Base-by-base conservation (phyloP, 2,329 filamentous ascomycete species). In the Fusarium sp. region DNA sequence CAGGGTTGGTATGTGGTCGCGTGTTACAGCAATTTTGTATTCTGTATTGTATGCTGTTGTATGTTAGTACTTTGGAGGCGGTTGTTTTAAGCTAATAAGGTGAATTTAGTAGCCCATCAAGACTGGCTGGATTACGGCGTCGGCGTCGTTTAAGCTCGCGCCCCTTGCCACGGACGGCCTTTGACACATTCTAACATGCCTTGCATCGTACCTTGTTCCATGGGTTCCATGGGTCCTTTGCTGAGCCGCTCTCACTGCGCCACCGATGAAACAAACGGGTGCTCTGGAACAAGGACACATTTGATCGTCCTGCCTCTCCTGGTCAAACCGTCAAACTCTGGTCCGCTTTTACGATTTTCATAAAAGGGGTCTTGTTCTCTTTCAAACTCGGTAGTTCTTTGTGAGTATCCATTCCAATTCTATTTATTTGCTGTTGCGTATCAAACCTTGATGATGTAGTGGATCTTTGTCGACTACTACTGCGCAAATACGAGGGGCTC, bases 1-100 rank as follows among this genome's bases (percentile, higher is more conserved):
- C 49, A 70, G 60, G 69, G 65, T 59, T 72, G 69, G 69, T 61
- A 72, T 70, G 49, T 72, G 69, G 65, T 72, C 69, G 69, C 69
- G 69, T 71, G 69, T 72, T 72, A 53, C 69, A 48, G 23, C 23
- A 23, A 23, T 23, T 23, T 23, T 23, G 23, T 23, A 23, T 23
- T 23, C 23, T 23, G 23, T 23, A 23, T 23, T 23, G 23, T 23
- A 23, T 23, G 23, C 23, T 6, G 23, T 23, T 23, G 23, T 6
- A 23, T 23, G 23, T 23, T 23, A 23, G 23, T 23, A 23, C 60
- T 45, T 55, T 40, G 33, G n/a, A 38, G 23, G 23, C 41, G 11
- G 27, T 48, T 42, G 56, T 54, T 59, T 42, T 59, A 59, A 59
- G 48, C 56, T 54, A 54, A 33, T 26, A 33, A 56, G 53, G 53